A percentile compares a stretch with the other conserved stretches of the same genome.
Evolutionary conservation across 192 early-diverging fungal species (phyloP).

Genomic region (Phlyctochytrium bullatum): DNA sequence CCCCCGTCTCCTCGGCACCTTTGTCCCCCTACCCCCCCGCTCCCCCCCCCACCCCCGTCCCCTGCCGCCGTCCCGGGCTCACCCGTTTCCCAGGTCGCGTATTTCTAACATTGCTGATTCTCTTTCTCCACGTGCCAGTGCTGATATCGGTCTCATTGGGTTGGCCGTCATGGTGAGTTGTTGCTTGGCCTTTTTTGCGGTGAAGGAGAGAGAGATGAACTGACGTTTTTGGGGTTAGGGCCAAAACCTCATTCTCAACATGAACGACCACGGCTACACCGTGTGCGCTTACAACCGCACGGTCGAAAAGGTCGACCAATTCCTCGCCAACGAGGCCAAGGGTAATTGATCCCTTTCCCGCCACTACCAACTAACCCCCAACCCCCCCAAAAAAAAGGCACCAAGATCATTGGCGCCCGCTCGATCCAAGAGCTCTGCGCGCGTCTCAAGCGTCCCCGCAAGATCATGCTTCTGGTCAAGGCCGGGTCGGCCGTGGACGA

Average conservation of each 20-base stretch:
- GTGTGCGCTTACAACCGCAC: slow-evolving; percentile 95
- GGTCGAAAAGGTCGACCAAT: slow-evolving; percentile 88
- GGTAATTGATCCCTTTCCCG: slow-evolving; percentile 43
- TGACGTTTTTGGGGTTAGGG: too few species aligned
- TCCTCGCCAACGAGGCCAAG: slow-evolving; percentile 96
- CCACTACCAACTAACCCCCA: neutral
- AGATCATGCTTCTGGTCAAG: slow-evolving; percentile 99
- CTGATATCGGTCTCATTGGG: slow-evolving; percentile 99
- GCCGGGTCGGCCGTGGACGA: slow-evolving; percentile 91
- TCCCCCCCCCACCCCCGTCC: too few species aligned
- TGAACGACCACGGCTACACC: slow-evolving; percentile 94
- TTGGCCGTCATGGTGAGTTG: slow-evolving; percentile 96
- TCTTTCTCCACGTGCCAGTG: slow-evolving; percentile 37
- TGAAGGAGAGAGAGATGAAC: neutral
- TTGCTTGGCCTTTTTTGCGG: neutral
- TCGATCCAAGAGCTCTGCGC: slow-evolving; percentile 91
- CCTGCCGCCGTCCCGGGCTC: too few species aligned
- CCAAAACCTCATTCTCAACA: slow-evolving; percentile 98
- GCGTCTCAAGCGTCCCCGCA: slow-evolving; percentile 93
- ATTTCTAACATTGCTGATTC: neutral
- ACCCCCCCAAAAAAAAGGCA: slow-evolving; percentile 53
- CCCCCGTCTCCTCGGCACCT: too few species aligned
- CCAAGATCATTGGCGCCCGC: slow-evolving; percentile 89
- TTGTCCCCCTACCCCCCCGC: too few species aligned
- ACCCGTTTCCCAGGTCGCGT: neutral